Conservation (phyloP, 768 basidiomycete species). For the Vararia minispora region DNA sequence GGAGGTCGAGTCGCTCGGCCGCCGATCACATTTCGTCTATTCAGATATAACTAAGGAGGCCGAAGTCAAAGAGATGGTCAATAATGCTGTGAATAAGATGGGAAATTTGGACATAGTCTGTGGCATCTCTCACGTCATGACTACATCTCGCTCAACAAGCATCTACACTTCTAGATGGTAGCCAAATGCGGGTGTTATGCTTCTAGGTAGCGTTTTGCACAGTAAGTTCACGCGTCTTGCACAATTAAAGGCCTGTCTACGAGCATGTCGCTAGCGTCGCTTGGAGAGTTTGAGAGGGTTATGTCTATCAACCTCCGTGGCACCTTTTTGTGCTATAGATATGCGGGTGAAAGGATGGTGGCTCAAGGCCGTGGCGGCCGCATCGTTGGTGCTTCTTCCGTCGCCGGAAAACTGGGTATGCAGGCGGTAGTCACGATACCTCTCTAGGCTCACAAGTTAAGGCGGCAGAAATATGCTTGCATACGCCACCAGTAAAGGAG, state of each 20-base stretch:
- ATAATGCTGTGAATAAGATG: conserved; percentile 9
- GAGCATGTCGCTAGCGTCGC: no score
- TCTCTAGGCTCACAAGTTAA: not conserved
- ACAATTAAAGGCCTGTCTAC: no score
- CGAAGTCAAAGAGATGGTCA: conserved; percentile 17
- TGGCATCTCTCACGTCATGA: not conserved
- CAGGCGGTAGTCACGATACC: no score
- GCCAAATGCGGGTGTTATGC: conserved; percentile 4
- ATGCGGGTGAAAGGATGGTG: not conserved
- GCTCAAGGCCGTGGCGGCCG: not conserved
- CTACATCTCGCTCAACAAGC: no score
- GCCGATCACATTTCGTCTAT: conserved; percentile 11
- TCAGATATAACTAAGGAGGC: conserved; percentile 17
- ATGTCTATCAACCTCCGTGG: not conserved
- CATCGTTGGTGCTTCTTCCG: not conserved
- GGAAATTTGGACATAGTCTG: conserved; percentile 10
- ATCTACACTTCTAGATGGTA: conserved; percentile 8
- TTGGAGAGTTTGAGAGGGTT: not conserved
- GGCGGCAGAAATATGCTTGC: not conserved
- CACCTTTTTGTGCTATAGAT: not conserved
- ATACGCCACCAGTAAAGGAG: conserved; percentile 15
- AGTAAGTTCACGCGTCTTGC: not conserved
- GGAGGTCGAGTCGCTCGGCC: conserved; percentile 16
- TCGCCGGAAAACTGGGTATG: no score
- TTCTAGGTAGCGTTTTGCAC: not conserved